These are phyloP conservation scores for Mollisiaceae sp. DNA, from an alignment of 2,329 filamentous ascomycete species.

Conservation along the genomic window DNA sequence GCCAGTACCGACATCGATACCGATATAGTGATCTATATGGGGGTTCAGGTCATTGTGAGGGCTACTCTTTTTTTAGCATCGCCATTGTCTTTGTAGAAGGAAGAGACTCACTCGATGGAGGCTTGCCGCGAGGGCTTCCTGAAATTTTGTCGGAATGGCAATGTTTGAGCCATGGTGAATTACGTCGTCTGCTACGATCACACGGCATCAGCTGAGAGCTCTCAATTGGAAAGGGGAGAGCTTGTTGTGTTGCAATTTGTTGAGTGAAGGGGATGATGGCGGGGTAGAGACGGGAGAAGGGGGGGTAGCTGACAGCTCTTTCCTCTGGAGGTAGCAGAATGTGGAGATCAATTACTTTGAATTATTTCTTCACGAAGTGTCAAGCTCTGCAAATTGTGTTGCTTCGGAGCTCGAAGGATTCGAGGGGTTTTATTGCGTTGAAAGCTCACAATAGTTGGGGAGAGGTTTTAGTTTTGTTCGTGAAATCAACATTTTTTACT, in stretches of 20 bases:
- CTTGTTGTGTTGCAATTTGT: constrained; percentile 16
- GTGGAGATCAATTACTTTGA: background rate
- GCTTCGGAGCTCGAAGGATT: background rate
- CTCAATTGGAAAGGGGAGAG: constrained; percentile 24
- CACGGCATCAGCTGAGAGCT: constrained; percentile 24
- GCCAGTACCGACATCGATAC: constrained; percentile 95
- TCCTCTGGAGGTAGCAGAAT: background rate
- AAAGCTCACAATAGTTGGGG: background rate
- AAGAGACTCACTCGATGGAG: constrained; percentile 41
- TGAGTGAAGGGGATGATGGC: constrained; percentile 15
- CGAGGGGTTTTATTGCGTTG: background rate
- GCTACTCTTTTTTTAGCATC: constrained; percentile 31
- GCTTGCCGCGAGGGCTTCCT: constrained; percentile 43
- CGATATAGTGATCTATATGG: constrained; percentile 68
- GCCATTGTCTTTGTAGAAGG: background rate
- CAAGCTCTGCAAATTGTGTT: background rate
- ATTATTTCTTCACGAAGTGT: constrained; percentile 3
- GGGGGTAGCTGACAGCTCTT: constrained; percentile 19
- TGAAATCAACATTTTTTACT: constrained; percentile 6
- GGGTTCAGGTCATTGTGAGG: constrained; percentile 44
- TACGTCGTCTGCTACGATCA: constrained; percentile 21
- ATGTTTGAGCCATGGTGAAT: constrained; percentile 32
- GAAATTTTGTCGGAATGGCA: constrained; percentile 38
- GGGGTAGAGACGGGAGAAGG: constrained; percentile 19
- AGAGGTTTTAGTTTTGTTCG: constrained; percentile 2